phyloP scores from a whole-genome alignment of 2,329 filamentous ascomycete species.

The Sarocladium oryzae region DNA sequence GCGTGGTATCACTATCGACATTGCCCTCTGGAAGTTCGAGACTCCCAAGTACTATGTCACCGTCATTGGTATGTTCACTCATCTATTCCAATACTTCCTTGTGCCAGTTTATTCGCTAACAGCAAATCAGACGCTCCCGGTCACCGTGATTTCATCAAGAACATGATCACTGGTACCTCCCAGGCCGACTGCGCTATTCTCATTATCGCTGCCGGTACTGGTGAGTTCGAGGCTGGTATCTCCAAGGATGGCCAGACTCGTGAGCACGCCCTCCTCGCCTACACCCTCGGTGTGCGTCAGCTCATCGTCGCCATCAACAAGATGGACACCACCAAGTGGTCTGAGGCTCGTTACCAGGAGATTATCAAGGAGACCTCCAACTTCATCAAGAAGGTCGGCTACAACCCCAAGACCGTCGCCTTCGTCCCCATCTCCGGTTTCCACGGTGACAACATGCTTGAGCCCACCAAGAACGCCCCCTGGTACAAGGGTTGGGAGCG shows the following conservation, averaged over 20 bases:
- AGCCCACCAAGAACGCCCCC: conserved; percentile 82
- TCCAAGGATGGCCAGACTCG: conserved; percentile 99
- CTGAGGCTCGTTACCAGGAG: conserved; percentile 91
- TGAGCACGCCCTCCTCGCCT: conserved; percentile 99
- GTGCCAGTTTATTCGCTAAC: conserved; percentile 10
- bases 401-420: conserved; percentile 97
- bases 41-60: conserved; percentile 97
- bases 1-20: conserved; percentile 99
- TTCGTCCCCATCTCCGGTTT: conserved; percentile 99
- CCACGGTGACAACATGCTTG: conserved; percentile 99
- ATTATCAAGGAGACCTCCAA: conserved; percentile 99
- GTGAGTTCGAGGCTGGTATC: conserved; percentile 99
- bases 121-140: conserved; percentile 77
- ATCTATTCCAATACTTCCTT: not conserved
- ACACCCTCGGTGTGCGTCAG: conserved; percentile 99
- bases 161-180: conserved; percentile 99
- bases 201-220: conserved; percentile 99
- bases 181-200: conserved; percentile 99
- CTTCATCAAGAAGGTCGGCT: conserved; percentile 99
- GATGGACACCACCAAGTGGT: conserved; percentile 99
- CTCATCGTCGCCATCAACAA: conserved; percentile 99
- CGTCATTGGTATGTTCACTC: conserved; percentile 70
- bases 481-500: conserved; percentile 99
- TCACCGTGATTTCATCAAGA: conserved; percentile 99
- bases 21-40: conserved; percentile 99